Evolutionary conservation across 1,284 basidiomycete species (phyloP).

Genomic region (Vanrija humicola): DNA sequence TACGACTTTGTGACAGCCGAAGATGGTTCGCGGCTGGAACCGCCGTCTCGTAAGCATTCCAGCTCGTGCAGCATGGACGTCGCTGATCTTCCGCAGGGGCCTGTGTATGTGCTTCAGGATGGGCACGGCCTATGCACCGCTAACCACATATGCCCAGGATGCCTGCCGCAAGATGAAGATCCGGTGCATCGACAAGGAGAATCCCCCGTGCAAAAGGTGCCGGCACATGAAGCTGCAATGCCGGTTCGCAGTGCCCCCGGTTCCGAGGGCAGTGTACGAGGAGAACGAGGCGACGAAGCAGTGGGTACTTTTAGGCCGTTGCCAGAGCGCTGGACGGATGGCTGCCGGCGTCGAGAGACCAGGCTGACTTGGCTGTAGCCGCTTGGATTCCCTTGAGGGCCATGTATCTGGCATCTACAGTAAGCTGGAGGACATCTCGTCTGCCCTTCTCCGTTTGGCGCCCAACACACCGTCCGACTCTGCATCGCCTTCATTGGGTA

Average conservation of each 20-base stretch:
- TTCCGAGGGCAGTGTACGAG: not conserved
- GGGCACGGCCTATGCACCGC: no score
- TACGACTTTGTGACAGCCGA: no score
- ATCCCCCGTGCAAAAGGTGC: constrained; percentile 53
- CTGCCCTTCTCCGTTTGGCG: not conserved
- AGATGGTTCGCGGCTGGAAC: no score
- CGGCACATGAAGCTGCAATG: constrained; percentile 10
- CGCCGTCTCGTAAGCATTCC: no score
- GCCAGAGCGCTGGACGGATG: not conserved
- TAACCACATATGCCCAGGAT: constrained; percentile 16
- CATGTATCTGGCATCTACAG: constrained; percentile 16
- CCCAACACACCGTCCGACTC: not conserved
- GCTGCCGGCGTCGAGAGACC: no score
- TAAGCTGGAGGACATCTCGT: constrained; percentile 15
- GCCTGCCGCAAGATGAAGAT: constrained; percentile 54
- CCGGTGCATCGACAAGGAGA: constrained; percentile 66
- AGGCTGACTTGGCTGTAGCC: constrained; percentile 2
- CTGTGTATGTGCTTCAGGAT: no score
- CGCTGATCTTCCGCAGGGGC: no score
- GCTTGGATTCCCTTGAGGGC: constrained; percentile 9
- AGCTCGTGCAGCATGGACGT: no score
- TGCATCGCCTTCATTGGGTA: no score
- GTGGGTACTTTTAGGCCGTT: not conserved
- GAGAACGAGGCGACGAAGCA: constrained; percentile 1
- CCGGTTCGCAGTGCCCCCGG: constrained; percentile 1